These are phyloP conservation scores for Lathyrus aphaca DNA, from an alignment of 306 rosid species.

Conservation along the genomic window DNA sequence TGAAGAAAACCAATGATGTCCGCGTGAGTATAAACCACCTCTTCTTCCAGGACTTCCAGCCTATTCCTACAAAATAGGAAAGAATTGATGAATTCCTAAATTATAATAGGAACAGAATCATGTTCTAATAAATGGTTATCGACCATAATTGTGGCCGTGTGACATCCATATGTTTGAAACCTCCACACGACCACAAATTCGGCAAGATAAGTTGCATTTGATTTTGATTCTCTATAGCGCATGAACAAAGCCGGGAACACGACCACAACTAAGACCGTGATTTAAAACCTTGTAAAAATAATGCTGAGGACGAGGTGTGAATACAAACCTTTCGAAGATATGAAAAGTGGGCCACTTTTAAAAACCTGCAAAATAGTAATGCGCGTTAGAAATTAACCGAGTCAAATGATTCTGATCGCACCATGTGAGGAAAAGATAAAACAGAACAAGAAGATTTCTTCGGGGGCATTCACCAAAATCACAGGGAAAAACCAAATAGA, in stretches of 20 bases:
- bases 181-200: background rate
- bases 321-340: slow-evolving; percentile 92
- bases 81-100: slow-evolving; percentile 20
- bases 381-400: slow-evolving; percentile 44
- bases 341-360: slow-evolving; percentile 98
- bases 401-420: slow-evolving; percentile 5
- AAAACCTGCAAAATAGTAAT: slow-evolving; percentile 72
- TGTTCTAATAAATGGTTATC: background rate
- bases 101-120: background rate
- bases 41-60: slow-evolving; percentile 99
- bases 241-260: background rate
- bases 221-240: background rate
- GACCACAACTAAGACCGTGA: background rate
- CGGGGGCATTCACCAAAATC: background rate
- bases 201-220: background rate
- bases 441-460: slow-evolving; percentile 4
- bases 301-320: background rate
- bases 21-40: slow-evolving; percentile 98
- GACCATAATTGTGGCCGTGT: background rate
- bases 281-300: background rate
- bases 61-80: slow-evolving; percentile 72
- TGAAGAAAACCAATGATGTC: slow-evolving; percentile 93
- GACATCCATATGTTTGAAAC: background rate
- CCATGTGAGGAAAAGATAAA: background rate
- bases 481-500: background rate